These are phyloP conservation scores for Lonicera japonica DNA, from an alignment of 129 eudicot species.

Conservation along the genomic window DNA sequence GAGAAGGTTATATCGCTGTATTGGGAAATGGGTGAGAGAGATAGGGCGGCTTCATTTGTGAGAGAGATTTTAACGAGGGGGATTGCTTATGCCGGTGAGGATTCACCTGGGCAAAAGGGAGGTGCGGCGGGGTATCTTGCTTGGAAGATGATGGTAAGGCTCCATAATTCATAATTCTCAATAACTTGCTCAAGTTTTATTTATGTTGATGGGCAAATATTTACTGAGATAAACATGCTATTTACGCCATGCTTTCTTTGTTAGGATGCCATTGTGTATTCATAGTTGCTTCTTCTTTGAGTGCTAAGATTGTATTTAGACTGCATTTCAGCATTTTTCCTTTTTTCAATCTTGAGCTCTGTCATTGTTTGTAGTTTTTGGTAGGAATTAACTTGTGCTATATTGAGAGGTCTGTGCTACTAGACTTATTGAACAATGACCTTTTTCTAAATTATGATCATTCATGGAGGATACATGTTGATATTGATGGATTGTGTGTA, in stretches of 20 bases:
- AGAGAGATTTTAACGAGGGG: constrained; percentile 74
- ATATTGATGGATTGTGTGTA: too few relatives aligned
- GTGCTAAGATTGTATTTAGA: neutral
- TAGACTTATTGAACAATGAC: neutral
- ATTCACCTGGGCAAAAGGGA: constrained; percentile 40
- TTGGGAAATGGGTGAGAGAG: constrained; percentile 71
- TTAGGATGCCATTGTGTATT: too few relatives aligned
- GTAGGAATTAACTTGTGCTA: neutral
- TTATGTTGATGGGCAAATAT: too few relatives aligned
- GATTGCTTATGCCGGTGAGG: constrained; percentile 39
- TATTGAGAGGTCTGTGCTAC: neutral
- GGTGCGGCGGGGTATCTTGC: constrained; percentile 95
- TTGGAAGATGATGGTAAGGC: constrained; percentile 94
- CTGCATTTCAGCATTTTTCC: neutral
- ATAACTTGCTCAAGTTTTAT: neutral
- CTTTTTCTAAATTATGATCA: neutral
- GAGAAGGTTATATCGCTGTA: constrained; percentile 88
- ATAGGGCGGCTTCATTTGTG: constrained; percentile 53
- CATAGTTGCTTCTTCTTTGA: neutral
- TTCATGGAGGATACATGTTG: too few relatives aligned
- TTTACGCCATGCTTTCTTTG: too few relatives aligned
- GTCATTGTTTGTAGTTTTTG: neutral
- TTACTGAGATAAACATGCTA: neutral
- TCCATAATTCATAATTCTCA: neutral
- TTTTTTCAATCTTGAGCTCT: too few relatives aligned